Evolutionary conservation across 768 basidiomycete genomes (phyloP).

Genomic region (Psilocybe cubensis): DNA sequence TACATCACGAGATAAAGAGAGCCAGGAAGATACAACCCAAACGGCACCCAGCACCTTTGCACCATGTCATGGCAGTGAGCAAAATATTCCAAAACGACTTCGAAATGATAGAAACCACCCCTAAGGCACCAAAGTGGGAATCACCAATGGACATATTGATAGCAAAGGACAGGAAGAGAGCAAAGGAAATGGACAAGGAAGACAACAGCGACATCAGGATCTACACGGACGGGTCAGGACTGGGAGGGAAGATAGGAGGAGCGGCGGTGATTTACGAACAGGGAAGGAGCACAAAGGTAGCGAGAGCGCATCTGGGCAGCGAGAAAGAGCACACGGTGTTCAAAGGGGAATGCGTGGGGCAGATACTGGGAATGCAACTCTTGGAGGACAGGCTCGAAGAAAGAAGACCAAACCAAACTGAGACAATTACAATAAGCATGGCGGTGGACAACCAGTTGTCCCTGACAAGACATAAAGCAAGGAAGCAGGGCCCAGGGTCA

Average conservation of each 20-base stretch:
- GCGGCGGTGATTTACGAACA: constrained; percentile 11
- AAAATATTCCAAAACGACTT: constrained; percentile 6
- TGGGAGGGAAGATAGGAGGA: constrained; percentile 9
- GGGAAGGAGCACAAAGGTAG: neutral
- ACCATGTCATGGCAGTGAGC: constrained; percentile 17
- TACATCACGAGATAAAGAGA: constrained; percentile 4
- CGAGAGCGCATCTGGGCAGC: constrained; percentile 6
- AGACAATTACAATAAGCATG: neutral
- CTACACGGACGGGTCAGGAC: constrained; percentile 21
- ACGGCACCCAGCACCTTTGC: constrained; percentile 22
- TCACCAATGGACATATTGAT: neutral
- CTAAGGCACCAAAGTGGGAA: constrained; percentile 5
- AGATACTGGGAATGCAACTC: constrained; percentile 8
- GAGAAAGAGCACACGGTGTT: constrained; percentile 8
- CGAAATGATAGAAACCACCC: constrained; percentile 15
- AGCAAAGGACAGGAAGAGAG: neutral
- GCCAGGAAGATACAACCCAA: constrained; percentile 1
- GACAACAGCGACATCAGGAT: constrained; percentile 11
- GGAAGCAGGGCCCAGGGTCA: neutral
- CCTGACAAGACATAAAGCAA: neutral
- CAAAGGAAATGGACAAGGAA: neutral
- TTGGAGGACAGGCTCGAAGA: neutral
- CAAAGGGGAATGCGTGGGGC: constrained; percentile 14
- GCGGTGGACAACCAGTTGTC: constrained; percentile 16
- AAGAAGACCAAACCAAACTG: too few species aligned